Conservation (phyloP, 2,329 filamentous ascomycete species). For the Ophiostoma populinum region DNA sequence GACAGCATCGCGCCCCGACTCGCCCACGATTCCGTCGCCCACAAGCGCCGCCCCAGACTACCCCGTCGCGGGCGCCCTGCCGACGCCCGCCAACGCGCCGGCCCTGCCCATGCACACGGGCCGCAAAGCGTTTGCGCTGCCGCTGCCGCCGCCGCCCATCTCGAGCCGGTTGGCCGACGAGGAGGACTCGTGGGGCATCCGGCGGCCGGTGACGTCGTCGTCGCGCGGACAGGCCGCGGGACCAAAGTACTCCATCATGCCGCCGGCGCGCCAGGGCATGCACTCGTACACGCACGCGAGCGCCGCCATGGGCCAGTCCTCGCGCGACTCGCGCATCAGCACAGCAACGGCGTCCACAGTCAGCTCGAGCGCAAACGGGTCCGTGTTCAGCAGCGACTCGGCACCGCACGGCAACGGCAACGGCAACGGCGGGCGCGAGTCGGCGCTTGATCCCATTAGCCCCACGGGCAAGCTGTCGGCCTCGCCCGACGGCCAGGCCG, state of each 20-base stretch:
- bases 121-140: not conserved
- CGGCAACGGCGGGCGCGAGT: slow-evolving; percentile 1
- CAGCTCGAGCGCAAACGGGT: slow-evolving; percentile 7
- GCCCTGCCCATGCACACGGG: not conserved
- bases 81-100: not conserved
- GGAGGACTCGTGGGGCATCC: slow-evolving; percentile 4
- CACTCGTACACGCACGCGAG: not conserved
- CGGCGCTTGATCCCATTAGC: slow-evolving; percentile 3
- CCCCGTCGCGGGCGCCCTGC: too few species aligned
- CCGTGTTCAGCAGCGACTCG: slow-evolving; percentile 9
- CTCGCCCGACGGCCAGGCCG: too few species aligned
- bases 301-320: slow-evolving; percentile 2
- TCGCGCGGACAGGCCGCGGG: not conserved
- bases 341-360: slow-evolving; percentile 9
- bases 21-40: slow-evolving; percentile 10
- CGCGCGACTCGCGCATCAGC: slow-evolving; percentile 9
- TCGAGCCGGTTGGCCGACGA: slow-evolving; percentile 5
- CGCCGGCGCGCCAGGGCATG: not conserved
- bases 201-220: not conserved
- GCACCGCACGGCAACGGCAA: not conserved
- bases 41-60: not conserved
- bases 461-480: too few species aligned
- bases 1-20: slow-evolving; percentile 9
- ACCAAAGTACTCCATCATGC: not conserved
- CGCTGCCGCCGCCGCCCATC: slow-evolving; percentile 1